Evolutionary conservation across 176 grass and related monocot species (phyloP).

Genomic region (Alopecurus myosuroides): DNA sequence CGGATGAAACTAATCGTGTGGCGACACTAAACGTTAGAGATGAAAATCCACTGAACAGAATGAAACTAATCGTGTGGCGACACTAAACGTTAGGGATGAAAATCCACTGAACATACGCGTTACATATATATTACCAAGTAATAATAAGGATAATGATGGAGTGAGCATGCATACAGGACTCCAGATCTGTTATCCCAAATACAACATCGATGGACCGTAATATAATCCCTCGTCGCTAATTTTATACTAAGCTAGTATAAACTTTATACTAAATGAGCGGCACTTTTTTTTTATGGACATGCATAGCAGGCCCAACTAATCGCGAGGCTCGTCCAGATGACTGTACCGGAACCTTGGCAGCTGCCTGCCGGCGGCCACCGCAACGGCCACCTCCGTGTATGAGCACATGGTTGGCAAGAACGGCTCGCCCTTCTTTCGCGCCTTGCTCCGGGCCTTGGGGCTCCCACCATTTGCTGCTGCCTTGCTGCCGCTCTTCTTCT

Average conservation of each 20-base stretch:
- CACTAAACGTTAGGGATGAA: background rate
- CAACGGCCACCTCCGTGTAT: conserved; percentile 23
- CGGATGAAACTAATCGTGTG: too few relatives aligned
- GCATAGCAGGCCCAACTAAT: background rate
- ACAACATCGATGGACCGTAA: background rate
- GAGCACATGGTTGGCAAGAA: conserved; percentile 56
- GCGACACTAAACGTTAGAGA: too few relatives aligned
- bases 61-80: too few relatives aligned
- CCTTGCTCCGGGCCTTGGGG: background rate
- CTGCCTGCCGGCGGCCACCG: background rate
- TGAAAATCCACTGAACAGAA: too few relatives aligned
- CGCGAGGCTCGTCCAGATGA: background rate
- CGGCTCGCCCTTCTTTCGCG: background rate
- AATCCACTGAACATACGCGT: background rate
- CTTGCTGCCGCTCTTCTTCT: conserved; percentile 5
- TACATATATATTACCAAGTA: background rate
- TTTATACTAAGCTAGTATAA: too few relatives aligned
- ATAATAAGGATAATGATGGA: background rate
- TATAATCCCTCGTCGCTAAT: too few relatives aligned
- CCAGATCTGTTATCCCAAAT: background rate
- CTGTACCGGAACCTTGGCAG: conserved; percentile 9
- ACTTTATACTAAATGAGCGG: too few relatives aligned
- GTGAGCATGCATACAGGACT: background rate
- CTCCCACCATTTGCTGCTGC: background rate
- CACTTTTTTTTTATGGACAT: too few relatives aligned